phyloP scores from a whole-genome alignment of 495 filamentous ascomycete genomes.

The Corynascus novoguineensis region DNA sequence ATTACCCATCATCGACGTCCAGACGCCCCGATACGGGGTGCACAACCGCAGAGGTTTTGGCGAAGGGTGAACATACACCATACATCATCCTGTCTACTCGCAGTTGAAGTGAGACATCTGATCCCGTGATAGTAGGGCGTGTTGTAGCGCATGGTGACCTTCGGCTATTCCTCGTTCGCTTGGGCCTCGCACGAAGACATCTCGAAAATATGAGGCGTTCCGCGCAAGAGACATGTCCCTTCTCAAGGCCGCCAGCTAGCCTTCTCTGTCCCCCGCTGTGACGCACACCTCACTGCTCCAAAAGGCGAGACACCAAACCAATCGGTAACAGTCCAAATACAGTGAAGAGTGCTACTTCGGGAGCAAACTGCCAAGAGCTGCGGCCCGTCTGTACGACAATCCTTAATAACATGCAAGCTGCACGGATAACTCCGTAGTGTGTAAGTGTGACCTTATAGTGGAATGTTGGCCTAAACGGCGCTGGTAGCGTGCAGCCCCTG shows the following conservation, averaged over 20 bases:
- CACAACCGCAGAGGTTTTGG: background rate
- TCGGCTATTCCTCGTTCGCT: background rate
- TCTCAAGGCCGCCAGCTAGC: too few species aligned
- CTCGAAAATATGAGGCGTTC: too few species aligned
- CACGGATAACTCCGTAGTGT: too few species aligned
- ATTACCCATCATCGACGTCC: background rate
- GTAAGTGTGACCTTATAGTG: too few species aligned
- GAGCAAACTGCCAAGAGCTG: background rate
- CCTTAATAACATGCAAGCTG: too few species aligned
- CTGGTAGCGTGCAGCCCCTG: too few species aligned
- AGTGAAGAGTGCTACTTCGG: background rate
- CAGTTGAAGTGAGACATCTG: conserved; percentile 1
- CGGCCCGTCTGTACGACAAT: background rate
- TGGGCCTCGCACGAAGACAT: background rate
- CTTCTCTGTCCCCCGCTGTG: too few species aligned
- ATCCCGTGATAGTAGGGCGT: background rate
- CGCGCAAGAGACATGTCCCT: background rate
- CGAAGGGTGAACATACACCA: too few species aligned
- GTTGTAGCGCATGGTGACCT: background rate
- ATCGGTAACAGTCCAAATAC: too few species aligned
- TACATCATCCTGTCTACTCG: background rate
- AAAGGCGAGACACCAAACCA: too few species aligned
- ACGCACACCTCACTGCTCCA: too few species aligned
- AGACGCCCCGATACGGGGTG: background rate
- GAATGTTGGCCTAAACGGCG: too few species aligned